A percentile compares a stretch with the other conserved stretches of the same genome.
Evolutionary conservation across 495 filamentous ascomycete species (phyloP).

Genomic region (Trichoderma parareesei): DNA sequence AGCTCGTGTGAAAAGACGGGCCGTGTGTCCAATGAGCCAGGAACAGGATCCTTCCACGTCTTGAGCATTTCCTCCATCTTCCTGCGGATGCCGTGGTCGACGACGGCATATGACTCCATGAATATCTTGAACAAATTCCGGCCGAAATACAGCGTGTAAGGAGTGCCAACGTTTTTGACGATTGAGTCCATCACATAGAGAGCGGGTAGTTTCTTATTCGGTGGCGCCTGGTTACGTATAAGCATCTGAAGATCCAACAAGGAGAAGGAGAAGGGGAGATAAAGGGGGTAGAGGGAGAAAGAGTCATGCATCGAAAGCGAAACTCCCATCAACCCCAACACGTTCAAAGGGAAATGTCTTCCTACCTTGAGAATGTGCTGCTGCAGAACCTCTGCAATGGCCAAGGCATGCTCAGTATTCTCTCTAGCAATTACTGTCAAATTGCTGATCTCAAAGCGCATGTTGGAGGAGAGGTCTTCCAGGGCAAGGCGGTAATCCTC

Average conservation of each 20-base stretch:
- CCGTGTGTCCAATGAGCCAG: constrained; percentile 75
- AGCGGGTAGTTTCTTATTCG: constrained; percentile 78
- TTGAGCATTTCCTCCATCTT: constrained; percentile 96
- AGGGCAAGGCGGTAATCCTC: constrained; percentile 91
- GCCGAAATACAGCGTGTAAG: constrained; percentile 90
- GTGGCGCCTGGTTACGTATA: constrained; percentile 56
- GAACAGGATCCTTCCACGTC: constrained; percentile 96
- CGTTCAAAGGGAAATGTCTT: constrained; percentile 14
- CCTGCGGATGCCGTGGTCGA: constrained; percentile 68
- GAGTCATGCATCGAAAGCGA: background rate
- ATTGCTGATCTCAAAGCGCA: constrained; percentile 87
- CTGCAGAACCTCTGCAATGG: constrained; percentile 80
- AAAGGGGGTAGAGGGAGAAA: background rate
- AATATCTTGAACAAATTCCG: constrained; percentile 87
- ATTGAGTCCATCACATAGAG: constrained; percentile 98
- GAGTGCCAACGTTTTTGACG: constrained; percentile 96
- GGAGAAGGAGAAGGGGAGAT: background rate
- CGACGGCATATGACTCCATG: constrained; percentile 89
- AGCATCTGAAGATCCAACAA: constrained; percentile 15
- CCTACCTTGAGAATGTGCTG: constrained; percentile 91
- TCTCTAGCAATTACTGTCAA: constrained; percentile 94
- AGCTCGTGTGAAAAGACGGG: constrained; percentile 84
- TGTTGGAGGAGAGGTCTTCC: constrained; percentile 82
- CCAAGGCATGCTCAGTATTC: constrained; percentile 87
- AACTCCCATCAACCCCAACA: background rate